These are phyloP conservation scores for Hyphodiscus sp. DNA, from an alignment of 2,329 filamentous ascomycete species.

Conservation along the genomic window DNA sequence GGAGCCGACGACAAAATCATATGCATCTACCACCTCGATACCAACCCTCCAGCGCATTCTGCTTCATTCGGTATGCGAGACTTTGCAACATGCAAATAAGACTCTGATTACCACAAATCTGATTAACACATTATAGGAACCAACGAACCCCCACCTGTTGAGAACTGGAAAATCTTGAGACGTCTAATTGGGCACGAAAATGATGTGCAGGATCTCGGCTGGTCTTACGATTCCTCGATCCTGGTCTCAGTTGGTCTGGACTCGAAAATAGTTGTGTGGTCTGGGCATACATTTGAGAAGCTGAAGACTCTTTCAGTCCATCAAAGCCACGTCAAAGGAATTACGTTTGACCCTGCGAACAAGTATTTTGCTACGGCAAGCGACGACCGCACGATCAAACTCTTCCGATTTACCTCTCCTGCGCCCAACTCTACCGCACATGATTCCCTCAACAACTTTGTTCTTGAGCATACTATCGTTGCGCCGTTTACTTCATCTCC, in stretches of 20 bases:
- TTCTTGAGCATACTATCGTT: slow-evolving; percentile 85
- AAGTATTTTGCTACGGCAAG: slow-evolving; percentile 99
- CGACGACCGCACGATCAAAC: slow-evolving; percentile 93
- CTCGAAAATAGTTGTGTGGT: slow-evolving; percentile 98
- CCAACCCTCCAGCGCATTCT: slow-evolving; percentile 65
- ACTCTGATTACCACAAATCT: no score
- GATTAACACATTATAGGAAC: slow-evolving; percentile 42
- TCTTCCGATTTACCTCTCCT: slow-evolving; percentile 90
- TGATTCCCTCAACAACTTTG: slow-evolving; percentile 95
- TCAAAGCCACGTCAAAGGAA: slow-evolving; percentile 96
- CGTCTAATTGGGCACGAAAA: slow-evolving; percentile 96
- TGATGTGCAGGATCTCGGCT: slow-evolving; percentile 95
- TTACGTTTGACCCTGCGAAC: slow-evolving; percentile 97
- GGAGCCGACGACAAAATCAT: slow-evolving; percentile 99
- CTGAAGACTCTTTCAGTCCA: slow-evolving; percentile 89
- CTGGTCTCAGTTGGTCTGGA: slow-evolving; percentile 93
- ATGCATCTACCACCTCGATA: slow-evolving; percentile 87
- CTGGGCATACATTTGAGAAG: slow-evolving; percentile 95
- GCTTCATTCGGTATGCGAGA: slow-evolving; percentile 66
- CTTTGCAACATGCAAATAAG: slow-evolving; percentile 12
- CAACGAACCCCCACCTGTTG: slow-evolving; percentile 84
- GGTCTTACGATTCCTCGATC: slow-evolving; percentile 94
- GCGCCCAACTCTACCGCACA: slow-evolving; percentile 86
- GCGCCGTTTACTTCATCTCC: slow-evolving; percentile 86
- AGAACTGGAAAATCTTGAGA: slow-evolving; percentile 96